These are phyloP conservation scores for Aegilops tauschii DNA, from an alignment of 176 grass and related monocot genomes.

Conservation along the genomic window DNA sequence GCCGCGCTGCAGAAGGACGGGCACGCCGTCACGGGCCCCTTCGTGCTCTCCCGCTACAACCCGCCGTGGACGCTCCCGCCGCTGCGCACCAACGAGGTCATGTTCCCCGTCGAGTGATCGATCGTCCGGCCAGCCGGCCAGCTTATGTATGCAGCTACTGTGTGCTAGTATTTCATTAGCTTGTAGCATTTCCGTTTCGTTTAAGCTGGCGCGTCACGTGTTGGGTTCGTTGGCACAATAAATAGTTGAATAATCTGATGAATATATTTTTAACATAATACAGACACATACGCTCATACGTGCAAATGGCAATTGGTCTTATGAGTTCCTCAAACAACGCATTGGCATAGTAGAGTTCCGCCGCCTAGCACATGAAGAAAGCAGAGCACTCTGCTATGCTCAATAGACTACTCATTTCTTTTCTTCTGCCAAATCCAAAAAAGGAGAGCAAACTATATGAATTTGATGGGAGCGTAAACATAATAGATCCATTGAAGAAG, in stretches of 20 bases:
- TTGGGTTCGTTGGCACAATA: neutral
- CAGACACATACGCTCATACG: no score
- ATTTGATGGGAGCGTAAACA: no score
- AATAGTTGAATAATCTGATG: neutral
- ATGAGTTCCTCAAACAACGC: neutral
- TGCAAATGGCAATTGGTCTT: no score
- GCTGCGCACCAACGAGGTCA: constrained; percentile 92
- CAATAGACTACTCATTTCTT: neutral
- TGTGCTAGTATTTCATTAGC: neutral
- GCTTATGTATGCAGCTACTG: no score
- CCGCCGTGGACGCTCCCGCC: constrained; percentile 87
- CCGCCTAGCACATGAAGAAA: neutral
- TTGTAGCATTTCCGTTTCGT: neutral
- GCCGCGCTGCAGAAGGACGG: constrained; percentile 72
- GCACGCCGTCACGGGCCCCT: constrained; percentile 44
- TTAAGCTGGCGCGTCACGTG: neutral
- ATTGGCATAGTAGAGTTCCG: neutral
- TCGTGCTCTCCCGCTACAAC: constrained; percentile 80
- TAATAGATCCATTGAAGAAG: no score
- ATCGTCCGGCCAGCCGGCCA: neutral
- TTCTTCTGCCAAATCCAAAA: neutral
- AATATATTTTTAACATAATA: no score
- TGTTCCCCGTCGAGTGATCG: constrained; percentile 74
- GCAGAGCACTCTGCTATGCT: neutral
- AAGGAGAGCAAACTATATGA: no score